phyloP scores from a whole-genome alignment of 345 rosid genomes.

The Xanthoceras sorbifolium region DNA sequence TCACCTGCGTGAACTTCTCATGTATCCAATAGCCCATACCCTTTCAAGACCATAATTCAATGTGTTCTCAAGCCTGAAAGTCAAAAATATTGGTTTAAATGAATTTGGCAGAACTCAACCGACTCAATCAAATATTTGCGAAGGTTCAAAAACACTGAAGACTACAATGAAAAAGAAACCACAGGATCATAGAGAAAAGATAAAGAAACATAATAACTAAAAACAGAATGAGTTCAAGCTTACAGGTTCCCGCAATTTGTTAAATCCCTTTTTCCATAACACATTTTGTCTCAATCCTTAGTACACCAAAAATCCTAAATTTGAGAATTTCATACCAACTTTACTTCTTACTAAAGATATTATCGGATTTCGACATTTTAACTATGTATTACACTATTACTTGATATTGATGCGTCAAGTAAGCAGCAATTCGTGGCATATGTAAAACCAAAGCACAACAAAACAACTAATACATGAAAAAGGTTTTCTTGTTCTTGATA shows the following conservation, averaged over 20 bases:
- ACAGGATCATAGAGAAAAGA: background rate
- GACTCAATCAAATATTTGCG: background rate
- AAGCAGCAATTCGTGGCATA: background rate
- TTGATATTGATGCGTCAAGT: background rate
- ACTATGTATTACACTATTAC: background rate
- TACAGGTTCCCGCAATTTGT: too few species aligned
- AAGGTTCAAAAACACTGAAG: background rate
- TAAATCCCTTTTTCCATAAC: background rate
- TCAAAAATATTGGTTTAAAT: slow-evolving; percentile 13
- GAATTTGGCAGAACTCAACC: background rate
- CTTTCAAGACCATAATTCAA: slow-evolving; percentile 95
- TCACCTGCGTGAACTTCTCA: slow-evolving; percentile 92
- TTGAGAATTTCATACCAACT: background rate
- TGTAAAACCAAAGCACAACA: background rate
- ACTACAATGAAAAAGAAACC: background rate
- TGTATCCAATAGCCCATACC: slow-evolving; percentile 93
- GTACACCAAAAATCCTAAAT: background rate
- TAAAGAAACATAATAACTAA: background rate
- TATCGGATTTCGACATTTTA: slow-evolving; percentile 3
- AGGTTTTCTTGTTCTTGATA: background rate
- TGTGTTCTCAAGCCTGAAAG: slow-evolving; percentile 76
- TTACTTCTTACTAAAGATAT: background rate
- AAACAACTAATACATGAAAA: too few species aligned
- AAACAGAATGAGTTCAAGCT: background rate
- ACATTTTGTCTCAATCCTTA: background rate